Evolutionary conservation across 179 eudicot species (phyloP), one percentile per base, ranked within the genome.

Genomic region (Silene vulgaris): DNA sequence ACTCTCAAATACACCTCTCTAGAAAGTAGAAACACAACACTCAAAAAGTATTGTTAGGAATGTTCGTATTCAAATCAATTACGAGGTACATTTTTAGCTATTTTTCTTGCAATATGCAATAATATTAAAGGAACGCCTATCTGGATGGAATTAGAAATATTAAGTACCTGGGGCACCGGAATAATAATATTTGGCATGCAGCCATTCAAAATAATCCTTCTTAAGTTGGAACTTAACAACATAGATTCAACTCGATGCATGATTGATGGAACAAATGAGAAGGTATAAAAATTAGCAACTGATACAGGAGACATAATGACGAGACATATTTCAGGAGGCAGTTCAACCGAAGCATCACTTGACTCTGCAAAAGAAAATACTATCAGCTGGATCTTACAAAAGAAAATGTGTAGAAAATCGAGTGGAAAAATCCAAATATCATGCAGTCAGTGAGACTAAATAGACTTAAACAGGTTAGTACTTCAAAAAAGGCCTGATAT

Each of bases 161-260:
- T 13, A 59, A 65, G 74, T 86, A 93, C 97, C 94, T 86, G 89
- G 71, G 65, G 16, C 54, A 84, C 80, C 32, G 98, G 94, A 80
- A 96, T 84, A 77, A n/a, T 26, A 59, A 76, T 81, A 80, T 73
- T 81, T 81, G 70, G 85, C 66, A 5, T 76, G 90, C 85, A 82
- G 79, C 84, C 81, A 79, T 87, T 91, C 75, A 56, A 29, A 56
- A 57, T 79, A 77, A 87, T 79, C 77, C 73, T 83, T 79, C 82
- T 88, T 79, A 93, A 83, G 86, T 84, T 85, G 74, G 82, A 69
- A 78, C 97, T 93, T 29, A 89, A 35, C 37, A 91, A 87, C 84
- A 93, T 80, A 64, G 90, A 86, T 86, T 93, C 96, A 48, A 96
- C 74, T 23, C 96, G 88, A 75, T 93, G 97, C 97, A 96, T 89